Conservation (phyloP, 805 yeast genomes). For the Lipomyces chichibuensis region DNA sequence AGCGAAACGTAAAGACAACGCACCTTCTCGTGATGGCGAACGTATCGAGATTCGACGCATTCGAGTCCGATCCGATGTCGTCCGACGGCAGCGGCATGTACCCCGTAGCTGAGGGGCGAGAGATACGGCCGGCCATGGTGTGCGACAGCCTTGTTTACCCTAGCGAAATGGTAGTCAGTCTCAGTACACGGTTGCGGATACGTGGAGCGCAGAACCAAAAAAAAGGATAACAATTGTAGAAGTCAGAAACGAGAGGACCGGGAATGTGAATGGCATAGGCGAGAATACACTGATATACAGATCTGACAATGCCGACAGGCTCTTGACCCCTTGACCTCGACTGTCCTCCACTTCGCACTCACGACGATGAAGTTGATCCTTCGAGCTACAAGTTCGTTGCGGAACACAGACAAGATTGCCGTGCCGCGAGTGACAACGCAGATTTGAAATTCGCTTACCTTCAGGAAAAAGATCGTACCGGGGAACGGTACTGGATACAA, state of each 20-base stretch:
- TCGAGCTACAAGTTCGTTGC: too few relatives aligned
- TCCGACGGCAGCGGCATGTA: constrained; percentile 29
- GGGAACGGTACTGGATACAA: neutral
- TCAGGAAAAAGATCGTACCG: neutral
- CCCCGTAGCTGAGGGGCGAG: constrained; percentile 29
- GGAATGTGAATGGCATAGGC: neutral
- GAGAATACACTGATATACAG: neutral
- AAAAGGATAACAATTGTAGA: neutral
- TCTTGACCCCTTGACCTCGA: too few relatives aligned
- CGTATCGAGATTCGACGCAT: constrained; percentile 23
- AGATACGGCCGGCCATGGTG: constrained; percentile 28
- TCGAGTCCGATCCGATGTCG: constrained; percentile 21
- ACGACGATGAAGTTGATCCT: too few relatives aligned
- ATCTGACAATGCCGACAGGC: neutral
- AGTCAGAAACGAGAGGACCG: neutral
- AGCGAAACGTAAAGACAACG: neutral
- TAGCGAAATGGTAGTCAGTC: neutral
- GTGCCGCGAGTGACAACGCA: neutral
- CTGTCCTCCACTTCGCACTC: too few relatives aligned
- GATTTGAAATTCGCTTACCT: neutral
- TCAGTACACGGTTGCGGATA: neutral
- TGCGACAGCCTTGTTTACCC: neutral
- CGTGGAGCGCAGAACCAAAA: neutral
- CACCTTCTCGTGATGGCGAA: constrained; percentile 21
- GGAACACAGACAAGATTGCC: too few relatives aligned